A percentile compares a stretch with the other conserved stretches of the same genome.
These are phyloP conservation scores for Diaporthe sp. DNA, from an alignment of 2,329 filamentous ascomycete genomes.

Conservation along the genomic window DNA sequence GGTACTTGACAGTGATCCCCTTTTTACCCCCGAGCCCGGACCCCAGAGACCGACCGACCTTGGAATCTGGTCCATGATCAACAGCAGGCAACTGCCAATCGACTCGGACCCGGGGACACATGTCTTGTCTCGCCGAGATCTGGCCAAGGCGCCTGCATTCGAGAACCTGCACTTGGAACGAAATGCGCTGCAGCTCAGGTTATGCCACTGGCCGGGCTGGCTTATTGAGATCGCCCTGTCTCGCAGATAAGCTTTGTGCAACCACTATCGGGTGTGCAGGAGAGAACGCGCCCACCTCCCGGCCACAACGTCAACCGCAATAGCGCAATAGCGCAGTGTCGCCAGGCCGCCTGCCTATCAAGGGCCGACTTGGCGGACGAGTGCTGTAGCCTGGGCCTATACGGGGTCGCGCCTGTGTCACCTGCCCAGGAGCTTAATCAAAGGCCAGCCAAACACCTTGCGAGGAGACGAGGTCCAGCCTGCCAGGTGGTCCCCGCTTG, in stretches of 20 bases:
- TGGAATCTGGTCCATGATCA: not conserved
- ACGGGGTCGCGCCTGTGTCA: slow-evolving; percentile 25
- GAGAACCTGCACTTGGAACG: not conserved
- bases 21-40: not conserved
- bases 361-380: not conserved
- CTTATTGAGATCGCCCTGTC: slow-evolving; percentile 8
- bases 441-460: slow-evolving; percentile 8
- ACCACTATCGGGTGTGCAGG: slow-evolving; percentile 1
- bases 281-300: not conserved
- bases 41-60: not conserved
- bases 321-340: no score
- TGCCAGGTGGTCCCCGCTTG: not conserved
- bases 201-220: slow-evolving; percentile 3
- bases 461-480: slow-evolving; percentile 17
- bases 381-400: not conserved
- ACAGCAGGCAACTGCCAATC: not conserved
- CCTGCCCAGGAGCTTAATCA: slow-evolving; percentile 11
- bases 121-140: not conserved
- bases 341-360: slow-evolving; percentile 20
- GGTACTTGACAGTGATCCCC: not conserved
- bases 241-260: slow-evolving; percentile 22
- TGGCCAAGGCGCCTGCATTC: not conserved
- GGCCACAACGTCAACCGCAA: not conserved
- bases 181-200: not conserved
- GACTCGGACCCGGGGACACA: not conserved